Evolutionary conservation across 768 basidiomycete genomes (phyloP).

Genomic region (Phylloporus scabripes): DNA sequence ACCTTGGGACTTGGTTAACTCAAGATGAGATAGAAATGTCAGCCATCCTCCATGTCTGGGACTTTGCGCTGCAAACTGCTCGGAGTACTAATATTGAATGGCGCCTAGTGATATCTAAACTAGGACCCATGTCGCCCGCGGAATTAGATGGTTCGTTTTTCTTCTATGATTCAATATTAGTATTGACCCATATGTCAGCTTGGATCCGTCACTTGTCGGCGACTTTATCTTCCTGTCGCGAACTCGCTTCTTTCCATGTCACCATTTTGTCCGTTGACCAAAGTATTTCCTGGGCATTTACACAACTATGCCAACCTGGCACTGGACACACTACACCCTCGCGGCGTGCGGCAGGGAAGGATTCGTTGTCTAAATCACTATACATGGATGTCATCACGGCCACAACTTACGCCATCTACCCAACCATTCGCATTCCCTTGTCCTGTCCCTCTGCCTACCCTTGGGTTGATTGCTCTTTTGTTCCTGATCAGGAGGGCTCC

Average conservation of each 20-base stretch:
- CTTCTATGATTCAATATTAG: neutral
- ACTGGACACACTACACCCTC: constrained; percentile 22
- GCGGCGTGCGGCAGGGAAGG: constrained; percentile 29
- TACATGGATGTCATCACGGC: constrained; percentile 34
- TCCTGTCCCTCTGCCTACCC: constrained; percentile 32
- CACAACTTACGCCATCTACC: constrained; percentile 47
- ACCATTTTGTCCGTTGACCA: constrained; percentile 56
- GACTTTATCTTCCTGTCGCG: constrained; percentile 33
- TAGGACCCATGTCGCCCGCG: constrained; percentile 50
- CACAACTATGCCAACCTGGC: constrained; percentile 29
- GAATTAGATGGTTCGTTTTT: constrained; percentile 61
- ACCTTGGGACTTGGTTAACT: constrained; percentile 62
- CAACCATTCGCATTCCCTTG: constrained; percentile 39
- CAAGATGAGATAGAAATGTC: constrained; percentile 44
- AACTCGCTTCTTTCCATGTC: constrained; percentile 53
- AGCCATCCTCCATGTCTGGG: constrained; percentile 61
- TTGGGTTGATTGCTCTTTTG: constrained; percentile 24
- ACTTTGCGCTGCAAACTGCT: constrained; percentile 57
- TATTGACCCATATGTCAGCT: constrained; percentile 38
- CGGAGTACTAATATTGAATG: constrained; percentile 70
- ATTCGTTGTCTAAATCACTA: constrained; percentile 24
- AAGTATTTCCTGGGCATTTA: constrained; percentile 55
- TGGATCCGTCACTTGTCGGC: constrained; percentile 55
- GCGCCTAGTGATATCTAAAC: constrained; percentile 67
- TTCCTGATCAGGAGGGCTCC: constrained; percentile 30